Evolutionary conservation across 116 monocot species (phyloP).

Genomic region (Zostera marina): DNA sequence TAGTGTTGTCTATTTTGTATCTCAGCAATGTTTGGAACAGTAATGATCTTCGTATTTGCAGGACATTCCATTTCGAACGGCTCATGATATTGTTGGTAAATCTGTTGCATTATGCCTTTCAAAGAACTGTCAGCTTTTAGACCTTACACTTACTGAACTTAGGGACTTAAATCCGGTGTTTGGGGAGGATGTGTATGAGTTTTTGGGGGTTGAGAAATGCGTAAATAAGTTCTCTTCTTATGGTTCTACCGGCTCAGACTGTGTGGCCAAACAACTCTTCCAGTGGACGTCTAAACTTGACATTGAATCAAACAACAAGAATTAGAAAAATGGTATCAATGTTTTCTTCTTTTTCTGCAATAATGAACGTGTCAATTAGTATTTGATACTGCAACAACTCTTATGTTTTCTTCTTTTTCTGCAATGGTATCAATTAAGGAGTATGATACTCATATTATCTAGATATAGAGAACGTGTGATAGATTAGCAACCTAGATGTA

Average conservation of each 20-base stretch:
- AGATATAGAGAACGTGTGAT: too few relatives aligned
- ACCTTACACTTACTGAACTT: conserved; percentile 52
- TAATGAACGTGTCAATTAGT: too few relatives aligned
- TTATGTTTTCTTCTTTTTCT: too few relatives aligned
- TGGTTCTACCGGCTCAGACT: conserved; percentile 77
- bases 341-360: too few relatives aligned
- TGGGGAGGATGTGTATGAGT: conserved; percentile 76
- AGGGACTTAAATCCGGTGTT: conserved; percentile 34
- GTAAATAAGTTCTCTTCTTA: conserved; percentile 76
- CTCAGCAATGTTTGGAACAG: conserved; percentile 89
- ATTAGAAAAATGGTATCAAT: too few relatives aligned
- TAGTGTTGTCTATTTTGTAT: conserved; percentile 7
- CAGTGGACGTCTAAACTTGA: conserved; percentile 59
- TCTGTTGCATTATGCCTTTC: conserved; percentile 67
- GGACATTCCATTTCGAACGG: conserved; percentile 82
- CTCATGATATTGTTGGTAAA: conserved; percentile 93
- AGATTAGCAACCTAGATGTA: too few relatives aligned
- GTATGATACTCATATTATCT: too few relatives aligned
- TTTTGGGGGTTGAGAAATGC: conserved; percentile 60
- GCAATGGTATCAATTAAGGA: too few relatives aligned
- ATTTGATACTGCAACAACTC: too few relatives aligned
- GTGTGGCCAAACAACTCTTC: conserved; percentile 57
- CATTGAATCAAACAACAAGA: conserved; percentile 5
- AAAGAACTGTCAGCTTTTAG: conserved; percentile 56
- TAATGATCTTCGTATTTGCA: conserved; percentile 64